These are phyloP conservation scores for Ilex aquifolium DNA, from an alignment of 257 asterid genomes.

Conservation along the genomic window DNA sequence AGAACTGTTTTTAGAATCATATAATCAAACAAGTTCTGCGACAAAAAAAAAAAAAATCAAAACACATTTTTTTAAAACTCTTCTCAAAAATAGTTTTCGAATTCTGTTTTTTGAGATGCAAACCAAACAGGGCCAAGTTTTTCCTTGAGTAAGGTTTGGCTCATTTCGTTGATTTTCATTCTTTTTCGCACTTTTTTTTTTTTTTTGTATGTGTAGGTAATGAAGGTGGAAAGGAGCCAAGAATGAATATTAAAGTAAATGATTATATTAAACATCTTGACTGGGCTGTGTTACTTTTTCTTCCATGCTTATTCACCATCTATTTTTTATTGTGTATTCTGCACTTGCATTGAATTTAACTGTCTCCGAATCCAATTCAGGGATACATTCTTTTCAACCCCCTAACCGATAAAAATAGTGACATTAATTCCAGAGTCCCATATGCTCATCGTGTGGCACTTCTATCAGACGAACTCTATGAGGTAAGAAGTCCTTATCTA, in stretches of 20 bases:
- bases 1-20: no score
- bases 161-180: neutral
- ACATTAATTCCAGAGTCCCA: neutral
- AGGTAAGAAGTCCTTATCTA: neutral
- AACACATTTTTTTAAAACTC: no score
- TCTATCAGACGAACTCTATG: neutral
- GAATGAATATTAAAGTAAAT: slow-evolving; percentile 14
- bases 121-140: no score
- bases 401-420: neutral
- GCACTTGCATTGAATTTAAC: neutral
- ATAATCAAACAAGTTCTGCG: no score
- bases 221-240: slow-evolving; percentile 1
- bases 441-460: neutral
- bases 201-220: neutral
- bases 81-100: no score
- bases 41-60: no score
- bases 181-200: neutral
- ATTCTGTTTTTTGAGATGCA: no score
- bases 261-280: no score
- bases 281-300: no score
- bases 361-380: neutral
- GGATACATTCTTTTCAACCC: neutral
- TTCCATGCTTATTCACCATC: no score
- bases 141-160: neutral
- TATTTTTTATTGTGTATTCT: neutral